Conservation (phyloP, 164 flowering plant genomes). For the Piper betle region DNA sequence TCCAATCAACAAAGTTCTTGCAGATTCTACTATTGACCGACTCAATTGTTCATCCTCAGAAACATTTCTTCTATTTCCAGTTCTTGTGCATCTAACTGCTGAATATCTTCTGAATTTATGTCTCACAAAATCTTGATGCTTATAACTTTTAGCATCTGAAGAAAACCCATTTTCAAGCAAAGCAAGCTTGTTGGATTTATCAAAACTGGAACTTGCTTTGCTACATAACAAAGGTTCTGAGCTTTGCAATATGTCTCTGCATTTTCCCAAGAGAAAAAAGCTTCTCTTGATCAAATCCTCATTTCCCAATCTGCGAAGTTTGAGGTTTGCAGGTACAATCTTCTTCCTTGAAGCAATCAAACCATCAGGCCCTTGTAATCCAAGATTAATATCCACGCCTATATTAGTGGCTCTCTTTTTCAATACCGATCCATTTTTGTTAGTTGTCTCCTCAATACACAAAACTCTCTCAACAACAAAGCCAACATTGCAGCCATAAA, state of each 20-base stretch:
- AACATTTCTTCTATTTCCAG: neutral
- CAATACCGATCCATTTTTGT: neutral
- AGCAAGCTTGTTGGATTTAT: neutral
- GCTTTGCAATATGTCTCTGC: conserved; percentile 40
- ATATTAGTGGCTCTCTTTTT: neutral
- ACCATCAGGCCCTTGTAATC: conserved; percentile 8
- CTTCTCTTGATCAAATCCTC: conserved; percentile 18
- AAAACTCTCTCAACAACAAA: conserved; percentile 42
- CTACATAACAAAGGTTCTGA: conserved; percentile 41
- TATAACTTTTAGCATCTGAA: no score
- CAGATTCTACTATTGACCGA: neutral
- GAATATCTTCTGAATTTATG: neutral
- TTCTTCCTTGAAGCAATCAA: conserved; percentile 10
- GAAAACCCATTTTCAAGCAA: neutral
- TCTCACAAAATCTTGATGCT: neutral
- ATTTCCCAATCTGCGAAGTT: conserved; percentile 4
- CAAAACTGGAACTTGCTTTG: conserved; percentile 7
- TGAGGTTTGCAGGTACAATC: conserved; percentile 1
- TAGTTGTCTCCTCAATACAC: conserved; percentile 27
- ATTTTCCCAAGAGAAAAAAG: conserved; percentile 25
- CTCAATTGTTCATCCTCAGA: neutral
- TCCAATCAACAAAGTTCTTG: neutral
- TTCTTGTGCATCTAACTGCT: neutral
- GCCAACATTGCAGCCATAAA: conserved; percentile 28
- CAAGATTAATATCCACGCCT: no score